These are phyloP conservation scores for Graphilbum sp. DNA, from an alignment of 2,329 filamentous ascomycete species.

Conservation along the genomic window DNA sequence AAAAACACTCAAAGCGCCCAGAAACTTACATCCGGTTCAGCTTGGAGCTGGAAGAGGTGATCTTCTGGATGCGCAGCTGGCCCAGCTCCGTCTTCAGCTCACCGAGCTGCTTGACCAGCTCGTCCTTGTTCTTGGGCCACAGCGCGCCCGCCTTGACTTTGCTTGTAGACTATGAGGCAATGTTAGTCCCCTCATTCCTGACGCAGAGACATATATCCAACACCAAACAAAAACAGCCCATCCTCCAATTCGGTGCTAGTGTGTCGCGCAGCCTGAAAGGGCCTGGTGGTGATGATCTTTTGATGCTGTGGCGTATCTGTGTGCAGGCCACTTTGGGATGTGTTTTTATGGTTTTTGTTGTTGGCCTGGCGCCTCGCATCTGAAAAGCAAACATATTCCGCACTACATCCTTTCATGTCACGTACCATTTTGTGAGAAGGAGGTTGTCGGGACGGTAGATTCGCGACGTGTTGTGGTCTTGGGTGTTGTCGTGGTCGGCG, in stretches of 20 bases:
- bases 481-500: conserved; percentile 7
- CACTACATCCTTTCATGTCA: no score
- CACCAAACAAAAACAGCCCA: not conserved
- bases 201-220: not conserved
- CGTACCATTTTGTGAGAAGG: conserved; percentile 8
- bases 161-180: conserved; percentile 31
- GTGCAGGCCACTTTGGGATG: no score
- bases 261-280: no score
- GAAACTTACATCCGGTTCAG: conserved; percentile 93
- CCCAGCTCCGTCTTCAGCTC: conserved; percentile 95
- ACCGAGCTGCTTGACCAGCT: conserved; percentile 85
- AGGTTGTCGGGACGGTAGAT: conserved; percentile 2
- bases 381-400: not conserved
- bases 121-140: conserved; percentile 99
- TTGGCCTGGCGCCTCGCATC: no score
- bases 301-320: no score
- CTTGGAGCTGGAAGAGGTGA: conserved; percentile 87
- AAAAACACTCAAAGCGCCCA: no score
- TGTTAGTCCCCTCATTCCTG: not conserved
- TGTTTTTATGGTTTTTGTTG: no score
- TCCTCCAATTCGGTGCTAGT: no score
- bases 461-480: conserved; percentile 7
- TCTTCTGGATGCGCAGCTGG: conserved; percentile 96
- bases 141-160: conserved; percentile 93
- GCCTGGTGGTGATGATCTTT: no score